Evolutionary conservation across 441 rosid species (phyloP).

Genomic region (Erodium trifolium): DNA sequence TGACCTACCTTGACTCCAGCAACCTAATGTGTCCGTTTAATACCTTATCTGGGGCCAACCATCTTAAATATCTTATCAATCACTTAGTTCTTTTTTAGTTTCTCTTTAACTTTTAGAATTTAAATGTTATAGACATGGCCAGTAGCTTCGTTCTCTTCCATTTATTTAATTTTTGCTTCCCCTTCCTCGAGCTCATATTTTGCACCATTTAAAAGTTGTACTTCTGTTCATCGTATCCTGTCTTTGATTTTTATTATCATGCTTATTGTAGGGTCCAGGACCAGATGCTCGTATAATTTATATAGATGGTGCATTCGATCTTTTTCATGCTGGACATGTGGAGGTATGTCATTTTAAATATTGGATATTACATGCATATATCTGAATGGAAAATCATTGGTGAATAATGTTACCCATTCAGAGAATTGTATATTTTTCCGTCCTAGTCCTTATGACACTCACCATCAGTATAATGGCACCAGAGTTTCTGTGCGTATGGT

Average conservation of each 20-base stretch:
- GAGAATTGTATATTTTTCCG: background rate
- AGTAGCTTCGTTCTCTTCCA: background rate
- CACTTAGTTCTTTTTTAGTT: background rate
- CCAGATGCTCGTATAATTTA: conserved; percentile 75
- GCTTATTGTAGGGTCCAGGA: conserved; percentile 58
- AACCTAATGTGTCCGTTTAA: background rate
- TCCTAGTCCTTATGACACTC: background rate
- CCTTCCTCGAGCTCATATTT: background rate
- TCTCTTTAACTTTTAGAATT: background rate
- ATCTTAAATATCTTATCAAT: background rate
- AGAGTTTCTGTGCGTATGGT: background rate
- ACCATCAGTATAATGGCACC: background rate
- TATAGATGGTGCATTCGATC: conserved; percentile 47
- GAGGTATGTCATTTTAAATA: conserved; percentile 42
- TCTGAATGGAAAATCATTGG: background rate
- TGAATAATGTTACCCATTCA: background rate
- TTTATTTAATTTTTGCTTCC: no score
- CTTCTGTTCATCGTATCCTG: background rate
- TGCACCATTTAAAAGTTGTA: background rate
- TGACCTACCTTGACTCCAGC: background rate
- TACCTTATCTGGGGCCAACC: background rate
- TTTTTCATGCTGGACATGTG: conserved; percentile 95
- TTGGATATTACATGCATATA: background rate
- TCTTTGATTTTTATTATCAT: conserved; percentile 1
- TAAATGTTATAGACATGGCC: background rate